Base-by-base conservation (phyloP, 129 eudicot genomes). In the Centrapalus pauciflorus region DNA sequence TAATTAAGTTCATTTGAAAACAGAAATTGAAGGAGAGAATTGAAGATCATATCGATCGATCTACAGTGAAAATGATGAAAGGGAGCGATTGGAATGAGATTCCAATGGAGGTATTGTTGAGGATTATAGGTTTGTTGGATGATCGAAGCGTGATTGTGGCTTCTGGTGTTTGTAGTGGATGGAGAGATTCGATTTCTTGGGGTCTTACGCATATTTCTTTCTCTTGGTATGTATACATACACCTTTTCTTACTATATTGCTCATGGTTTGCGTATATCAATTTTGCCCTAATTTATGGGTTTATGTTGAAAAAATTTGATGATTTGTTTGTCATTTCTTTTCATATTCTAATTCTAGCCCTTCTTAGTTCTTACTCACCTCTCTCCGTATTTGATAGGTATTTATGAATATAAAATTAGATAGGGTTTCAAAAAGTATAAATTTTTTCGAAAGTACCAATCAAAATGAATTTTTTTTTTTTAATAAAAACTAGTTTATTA, bases 161-260 rank as follows among this genome's bases (percentile, higher is more conserved):
- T 75, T 83, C 96, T 69, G 87, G 77, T 56, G 97, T 91, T 8
- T 91, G 97, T 57, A 57, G 73, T 49, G 96, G 97, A 30, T 91
- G 97, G 97, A 91, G 97, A 58, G 90, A 91, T 67, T 96, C 96
- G 37, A 66, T 91, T 38, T 81, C 78, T 57, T 77, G 76, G 75
- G 97, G 97, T 0, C 88, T 82, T 26, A 81, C 88, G 4, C 79
- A 52, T 60, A 79, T 91, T 10, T 83, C 93, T 1, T 90, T 91
- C 37, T 91, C 97, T 71, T 91, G 97, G 97, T 91, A 87, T 60
- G n/a, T 21, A 17, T 30, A 2, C 16, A n/a, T n/a, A n/a, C n/a
- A n/a, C n/a, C n/a, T 16, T 17, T 4, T 10, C 16, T 33, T 1
- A 3, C 50, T n/a, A n/a, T n/a, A n/a, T n/a, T n/a, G n/a, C n/a